Evolutionary conservation across 164 flowering plant species (phyloP).

Genomic region (Buxus sempervirens): DNA sequence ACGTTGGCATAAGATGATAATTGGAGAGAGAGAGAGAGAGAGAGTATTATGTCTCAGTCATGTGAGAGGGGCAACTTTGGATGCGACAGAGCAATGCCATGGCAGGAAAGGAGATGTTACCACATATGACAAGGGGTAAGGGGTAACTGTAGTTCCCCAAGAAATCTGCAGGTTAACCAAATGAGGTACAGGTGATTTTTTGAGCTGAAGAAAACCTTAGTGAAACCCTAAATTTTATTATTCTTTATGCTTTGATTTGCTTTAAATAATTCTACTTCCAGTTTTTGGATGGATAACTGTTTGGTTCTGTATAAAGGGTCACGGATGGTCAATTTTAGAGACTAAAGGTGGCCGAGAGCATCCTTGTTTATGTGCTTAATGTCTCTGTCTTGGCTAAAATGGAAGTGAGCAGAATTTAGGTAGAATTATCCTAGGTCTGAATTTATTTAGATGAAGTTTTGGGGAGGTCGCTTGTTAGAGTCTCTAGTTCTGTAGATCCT

Average conservation of each 20-base stretch:
- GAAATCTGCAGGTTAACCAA: background rate
- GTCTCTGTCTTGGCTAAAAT: background rate
- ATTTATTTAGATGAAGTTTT: too few species aligned
- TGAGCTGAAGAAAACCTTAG: too few species aligned
- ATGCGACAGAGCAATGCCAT: background rate
- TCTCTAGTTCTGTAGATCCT: too few species aligned
- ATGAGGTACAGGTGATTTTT: background rate
- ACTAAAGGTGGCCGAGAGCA: conserved; percentile 8
- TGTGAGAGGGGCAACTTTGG: background rate
- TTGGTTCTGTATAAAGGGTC: background rate
- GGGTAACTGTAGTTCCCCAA: background rate
- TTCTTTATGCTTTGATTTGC: too few species aligned
- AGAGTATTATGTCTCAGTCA: too few species aligned
- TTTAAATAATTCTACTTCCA: too few species aligned
- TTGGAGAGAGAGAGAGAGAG: too few species aligned
- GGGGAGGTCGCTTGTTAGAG: too few species aligned
- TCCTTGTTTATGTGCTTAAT: conserved; percentile 1
- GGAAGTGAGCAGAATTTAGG: background rate
- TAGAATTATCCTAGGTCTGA: background rate
- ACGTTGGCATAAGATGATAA: too few species aligned
- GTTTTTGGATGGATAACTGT: background rate
- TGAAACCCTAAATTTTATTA: too few species aligned
- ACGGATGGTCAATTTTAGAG: background rate
- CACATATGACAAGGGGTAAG: too few species aligned
- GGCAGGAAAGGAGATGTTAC: background rate